These are phyloP conservation scores for Pseudopithomyces maydicus DNA, from an alignment of 2,329 filamentous ascomycete genomes.

Conservation along the genomic window DNA sequence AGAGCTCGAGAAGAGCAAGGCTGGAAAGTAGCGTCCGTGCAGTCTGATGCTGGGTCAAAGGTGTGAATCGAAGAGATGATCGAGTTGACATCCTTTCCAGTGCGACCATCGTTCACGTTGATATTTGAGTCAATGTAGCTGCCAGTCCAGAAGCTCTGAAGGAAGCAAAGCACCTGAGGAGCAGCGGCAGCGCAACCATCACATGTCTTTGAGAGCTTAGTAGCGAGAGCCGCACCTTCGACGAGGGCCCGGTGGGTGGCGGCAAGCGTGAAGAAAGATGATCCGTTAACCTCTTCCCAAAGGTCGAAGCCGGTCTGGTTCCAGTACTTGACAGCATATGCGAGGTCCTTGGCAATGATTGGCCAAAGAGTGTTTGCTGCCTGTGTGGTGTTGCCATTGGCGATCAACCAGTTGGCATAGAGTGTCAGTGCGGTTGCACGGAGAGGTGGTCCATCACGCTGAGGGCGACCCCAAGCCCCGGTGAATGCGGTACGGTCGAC, in stretches of 20 bases:
- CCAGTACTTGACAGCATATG: slow-evolving; percentile 51
- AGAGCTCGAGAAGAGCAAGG: slow-evolving; percentile 67
- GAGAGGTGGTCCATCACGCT: slow-evolving; percentile 78
- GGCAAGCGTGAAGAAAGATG: slow-evolving; percentile 49
- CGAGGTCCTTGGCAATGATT: slow-evolving; percentile 52
- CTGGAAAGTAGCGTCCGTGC: slow-evolving; percentile 75
- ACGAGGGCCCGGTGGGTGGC: slow-evolving; percentile 43
- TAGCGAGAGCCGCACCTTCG: slow-evolving; percentile 42
- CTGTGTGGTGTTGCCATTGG: slow-evolving; percentile 58
- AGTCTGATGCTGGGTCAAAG: slow-evolving; percentile 70
- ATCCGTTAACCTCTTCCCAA: slow-evolving; percentile 53
- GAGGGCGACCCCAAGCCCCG: slow-evolving; percentile 75
- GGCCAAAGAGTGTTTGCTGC: slow-evolving; percentile 41
- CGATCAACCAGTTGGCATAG: slow-evolving; percentile 74
- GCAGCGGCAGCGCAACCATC: slow-evolving; percentile 39
- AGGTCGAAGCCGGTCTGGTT: slow-evolving; percentile 49
- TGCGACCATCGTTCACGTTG: slow-evolving; percentile 61
- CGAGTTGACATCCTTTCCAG: slow-evolving; percentile 74
- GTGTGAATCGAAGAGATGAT: slow-evolving; percentile 60
- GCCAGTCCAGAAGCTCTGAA: slow-evolving; percentile 46
- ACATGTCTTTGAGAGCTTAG: slow-evolving; percentile 43
- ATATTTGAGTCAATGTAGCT: slow-evolving; percentile 57
- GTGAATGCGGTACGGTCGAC: slow-evolving; percentile 68
- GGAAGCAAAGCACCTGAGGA: slow-evolving; percentile 33
- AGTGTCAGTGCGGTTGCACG: slow-evolving; percentile 74